Conservation (phyloP, 78 protist species). For the Bodo saltans region DNA sequence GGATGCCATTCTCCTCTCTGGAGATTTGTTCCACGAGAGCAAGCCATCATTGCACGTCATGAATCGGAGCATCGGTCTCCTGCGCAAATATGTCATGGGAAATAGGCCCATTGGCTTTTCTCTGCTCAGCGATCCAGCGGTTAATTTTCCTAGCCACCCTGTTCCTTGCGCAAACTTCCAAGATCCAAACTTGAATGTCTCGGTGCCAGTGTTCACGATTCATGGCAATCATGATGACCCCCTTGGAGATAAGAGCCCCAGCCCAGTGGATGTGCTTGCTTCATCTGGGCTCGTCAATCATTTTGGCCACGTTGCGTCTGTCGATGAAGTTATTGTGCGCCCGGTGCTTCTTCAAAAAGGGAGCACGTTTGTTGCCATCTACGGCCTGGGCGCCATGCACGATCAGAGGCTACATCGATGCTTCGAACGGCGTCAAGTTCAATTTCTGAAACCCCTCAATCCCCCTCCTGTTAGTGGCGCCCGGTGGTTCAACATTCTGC, state of each 20-base stretch:
- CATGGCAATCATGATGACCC: slow-evolving; percentile 99
- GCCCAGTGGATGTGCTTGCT: slow-evolving; percentile 83
- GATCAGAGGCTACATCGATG: slow-evolving; percentile 89
- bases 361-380: slow-evolving; percentile 79
- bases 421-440: slow-evolving; percentile 52
- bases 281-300: slow-evolving; percentile 77
- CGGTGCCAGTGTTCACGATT: slow-evolving; percentile 90
- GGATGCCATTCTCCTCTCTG: slow-evolving; percentile 92
- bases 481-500: slow-evolving; percentile 86
- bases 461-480: too few relatives aligned
- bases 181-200: slow-evolving; percentile 91
- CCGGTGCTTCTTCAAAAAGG: slow-evolving; percentile 83
- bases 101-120: slow-evolving; percentile 43
- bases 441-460: slow-evolving; percentile 61
- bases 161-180: slow-evolving; percentile 75
- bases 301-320: slow-evolving; percentile 71
- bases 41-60: slow-evolving; percentile 83
- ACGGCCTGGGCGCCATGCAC: slow-evolving; percentile 90
- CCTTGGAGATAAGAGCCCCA: slow-evolving; percentile 63
- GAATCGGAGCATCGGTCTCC: slow-evolving; percentile 60
- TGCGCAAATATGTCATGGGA: slow-evolving; percentile 84
- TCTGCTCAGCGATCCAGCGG: slow-evolving; percentile 23
- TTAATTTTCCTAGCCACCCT: slow-evolving; percentile 13
- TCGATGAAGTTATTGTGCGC: slow-evolving; percentile 63
- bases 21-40: slow-evolving; percentile 96